Base-by-base conservation (phyloP, 2,329 filamentous ascomycete genomes). In the Beauveria scarabaeidicola region DNA sequence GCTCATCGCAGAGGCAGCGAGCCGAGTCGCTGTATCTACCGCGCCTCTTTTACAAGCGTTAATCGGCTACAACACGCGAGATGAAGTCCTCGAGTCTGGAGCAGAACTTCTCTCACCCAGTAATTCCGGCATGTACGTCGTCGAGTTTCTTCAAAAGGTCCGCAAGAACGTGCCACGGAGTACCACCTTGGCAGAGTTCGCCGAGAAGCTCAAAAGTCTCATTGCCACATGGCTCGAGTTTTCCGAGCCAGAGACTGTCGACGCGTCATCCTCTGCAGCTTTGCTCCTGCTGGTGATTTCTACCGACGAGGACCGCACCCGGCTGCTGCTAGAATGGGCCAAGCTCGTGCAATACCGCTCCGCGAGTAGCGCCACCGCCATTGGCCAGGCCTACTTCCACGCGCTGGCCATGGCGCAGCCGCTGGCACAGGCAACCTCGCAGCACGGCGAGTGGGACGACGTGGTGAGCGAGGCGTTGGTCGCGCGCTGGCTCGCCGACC, bases 1-100 rank as follows among this genome's bases (percentile, higher is more conserved):
- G 60, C 75, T 89, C 23, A 77, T 88, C 4, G 82, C 83, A 27
- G 84, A 88, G 65, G 82, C 84, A 0, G 77, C 78, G 15, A 80
- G 83, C 64, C 76, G 75, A n/a, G 75, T 90, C 1, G 74, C 87
- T 11, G 75, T 81, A 7, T 78, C 84, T 5, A 69, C 75, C 0
- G 70, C 78, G 10, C 81, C 82, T 0, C 58, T 80, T 1, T 66
- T 83, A 2, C 74, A 81, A 59, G 65, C 72, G n/a, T 67, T 68
- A 3, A 58, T 70, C 3, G 60, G 73, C 0, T 62, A 63, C 3
- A 36, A 61, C 27, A 47, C 54, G 5, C 58, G 62, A 3, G 50
- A 48, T 8, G 47, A 63, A 29, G 13, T 46, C 2, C 40, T 68
- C 7, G 36, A 62, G 6, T 61, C 66, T 3, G 71, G 72, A 8